Evolutionary conservation across 2,329 filamentous ascomycete species (phyloP), one percentile per base, ranked within the genome.

Genomic region (Cercospora citrullina): DNA sequence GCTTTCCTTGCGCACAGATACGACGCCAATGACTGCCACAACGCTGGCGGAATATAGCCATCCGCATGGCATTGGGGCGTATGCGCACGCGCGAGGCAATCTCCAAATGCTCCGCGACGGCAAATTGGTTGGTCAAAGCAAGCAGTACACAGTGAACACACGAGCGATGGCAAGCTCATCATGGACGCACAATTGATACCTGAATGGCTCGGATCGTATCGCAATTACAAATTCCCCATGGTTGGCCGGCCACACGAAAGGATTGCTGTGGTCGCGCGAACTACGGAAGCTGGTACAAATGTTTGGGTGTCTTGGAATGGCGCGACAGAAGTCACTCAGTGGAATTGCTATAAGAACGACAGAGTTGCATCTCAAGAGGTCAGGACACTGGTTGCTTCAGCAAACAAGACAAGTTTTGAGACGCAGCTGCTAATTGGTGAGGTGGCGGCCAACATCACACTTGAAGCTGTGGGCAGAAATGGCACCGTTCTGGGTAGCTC

Each of bases 201-300:
- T 3, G 64, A 69, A 2, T 85, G 74, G 79, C 64, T 68, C 57
- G 70, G 70, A 63, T 85, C 81, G 63, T 87, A 87, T 71, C 82
- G 85, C 36, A 81, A 80, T 4, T 85, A 82, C 72, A 84, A 83
- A 72, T 81, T 79, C 63, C 74, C 79, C 59, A 87, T 84, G 81
- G 76, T 79, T 3, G 84, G 69, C 5, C 31, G 18, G 18, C 64
- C 64, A 33, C 26, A 58, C 9, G 33, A 60, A 7, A 48, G 26
- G 23, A 58, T 62, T 31, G 55, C 45, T 12, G 64, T 66, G 16
- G 59, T 58, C 14, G 18, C 23, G 28, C 26, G 30, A 60, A 42
- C 16, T 39, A 39, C 58, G 21, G 28, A 23, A n/a, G 33, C 26
- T 14, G 23, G 21, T 33, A 26, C 36, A 18, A 16, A 12, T 23